These are phyloP conservation scores for Chlamydomonas eustigma DNA, from an alignment of 139 green algal genomes.

Conservation along the genomic window DNA sequence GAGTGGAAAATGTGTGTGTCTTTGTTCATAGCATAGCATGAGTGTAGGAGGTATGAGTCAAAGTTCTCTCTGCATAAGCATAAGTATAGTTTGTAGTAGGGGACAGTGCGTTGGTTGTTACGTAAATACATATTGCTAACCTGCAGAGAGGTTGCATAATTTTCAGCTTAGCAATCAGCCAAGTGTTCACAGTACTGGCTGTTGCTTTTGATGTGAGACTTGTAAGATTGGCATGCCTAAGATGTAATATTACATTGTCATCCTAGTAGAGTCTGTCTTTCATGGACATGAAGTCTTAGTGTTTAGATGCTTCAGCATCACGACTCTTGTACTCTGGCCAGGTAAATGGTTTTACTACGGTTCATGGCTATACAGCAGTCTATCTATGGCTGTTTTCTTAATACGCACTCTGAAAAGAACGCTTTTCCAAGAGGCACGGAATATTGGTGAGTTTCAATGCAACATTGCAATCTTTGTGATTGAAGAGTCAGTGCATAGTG, in stretches of 20 bases:
- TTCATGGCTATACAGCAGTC: slow-evolving; percentile 66
- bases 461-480: not conserved
- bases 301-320: not conserved
- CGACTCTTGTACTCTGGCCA: not conserved
- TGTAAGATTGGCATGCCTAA: not conserved
- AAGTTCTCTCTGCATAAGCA: too few relatives aligned
- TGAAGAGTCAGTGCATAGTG: too few relatives aligned
- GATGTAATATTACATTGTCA: not conserved
- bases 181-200: too few relatives aligned
- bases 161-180: too few relatives aligned
- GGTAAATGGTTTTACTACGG: slow-evolving; percentile 60
- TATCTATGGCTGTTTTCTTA: slow-evolving; percentile 83
- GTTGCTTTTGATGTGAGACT: not conserved
- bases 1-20: not conserved
- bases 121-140: too few relatives aligned
- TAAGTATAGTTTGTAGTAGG: too few relatives aligned
- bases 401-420: slow-evolving; percentile 91
- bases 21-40: not conserved
- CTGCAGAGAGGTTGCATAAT: too few relatives aligned
- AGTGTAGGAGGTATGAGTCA: too few relatives aligned
- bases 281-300: not conserved
- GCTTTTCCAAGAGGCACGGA: slow-evolving; percentile 59
- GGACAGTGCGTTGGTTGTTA: too few relatives aligned
- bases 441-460: slow-evolving; percentile 17
- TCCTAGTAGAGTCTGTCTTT: not conserved